Evolutionary conservation across 2,329 filamentous ascomycete species (phyloP), one percentile per base, ranked within the genome.

Genomic region (Epichloe coenophiala): DNA sequence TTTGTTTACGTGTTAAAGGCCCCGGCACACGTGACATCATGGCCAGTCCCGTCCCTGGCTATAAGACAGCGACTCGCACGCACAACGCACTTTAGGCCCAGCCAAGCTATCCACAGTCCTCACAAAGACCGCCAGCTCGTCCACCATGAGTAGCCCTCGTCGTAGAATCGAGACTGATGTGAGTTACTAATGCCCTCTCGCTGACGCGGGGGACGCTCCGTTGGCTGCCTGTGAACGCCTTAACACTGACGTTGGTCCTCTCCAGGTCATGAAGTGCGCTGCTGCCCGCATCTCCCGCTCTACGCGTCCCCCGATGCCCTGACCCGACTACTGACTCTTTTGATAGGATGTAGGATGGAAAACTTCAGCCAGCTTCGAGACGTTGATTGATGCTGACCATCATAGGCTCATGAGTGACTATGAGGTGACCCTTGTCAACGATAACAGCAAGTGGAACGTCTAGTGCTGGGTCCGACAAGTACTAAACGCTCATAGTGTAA

Each of bases 391-490:
- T 45, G 17, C 47, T 49, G 51, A 57, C 51, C 15, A 4, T 17
- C 49, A 46, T 63, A 95, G 88, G 88, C 77, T 98, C 62, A 98
- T 98, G 93, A 97, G 91, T 71, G 93, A 98, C 72, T 98, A 97
- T 62, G 93, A 98, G 66, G 93, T 98, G 53, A 97, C 91, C 39
- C 73, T 98, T 51, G 89, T 97, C 58, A 96, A 97, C 64, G 93
- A 98, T 63, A 98, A 96, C 63, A 97, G 90, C 96, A 76, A 59
- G 82, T 67, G 17, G 5, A 13, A 35, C 15, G 31, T 40, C 31
- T 33, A 8, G 33, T 3, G 12, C 31, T 13, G 15, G 15, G 23
- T 35, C 7, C 6, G 13, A 3, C 42, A 5, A 12, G 17, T 51
- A 48, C 63, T 65, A 48, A 65, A 52, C 45, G 19, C 15, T 41